Base-by-base conservation (phyloP, 2,329 filamentous ascomycete species). In the Pseudocercospora musae region DNA sequence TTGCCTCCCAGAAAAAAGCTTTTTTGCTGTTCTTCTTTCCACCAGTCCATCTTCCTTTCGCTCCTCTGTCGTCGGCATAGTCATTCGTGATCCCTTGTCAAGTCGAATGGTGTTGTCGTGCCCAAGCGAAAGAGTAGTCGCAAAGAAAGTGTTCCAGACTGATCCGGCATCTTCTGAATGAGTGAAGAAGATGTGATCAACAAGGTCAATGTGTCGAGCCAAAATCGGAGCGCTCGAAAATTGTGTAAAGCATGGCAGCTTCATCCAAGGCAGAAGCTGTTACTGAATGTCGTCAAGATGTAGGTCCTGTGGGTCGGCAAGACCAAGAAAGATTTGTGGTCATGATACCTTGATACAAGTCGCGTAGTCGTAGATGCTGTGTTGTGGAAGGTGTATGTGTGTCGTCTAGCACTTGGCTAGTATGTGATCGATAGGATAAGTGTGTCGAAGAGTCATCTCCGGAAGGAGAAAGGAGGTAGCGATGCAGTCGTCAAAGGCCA, bases 171-270 rank as follows among this genome's bases (percentile, higher is more conserved):
- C 68, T 68, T 65, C 66, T 70, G 64, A 70, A 59, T 9, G 70
- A 71, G 65, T 70, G 69, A 71, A 69, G 68, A 66, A 69, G 67
- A 66, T 66, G 68, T 72, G 67, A 72, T 70, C 71, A 73, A 73
- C 71, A 57, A 50, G 56, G 63, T 71, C 64, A 46, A 18, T 40
- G 15, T 40, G 20, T 25, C 59, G 66, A 66, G 66, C 63, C 62
- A 18, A 20, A n/a, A 42, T 11, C 2, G 62, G 57, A 57, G 64
- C 64, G 58, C 64, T 59, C 66, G 49, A 42, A 48, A 54, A 27
- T 7, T 9, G 60, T 49, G 10, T 57, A 23, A 13, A 57, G 55
- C 7, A 29, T 58, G 57, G 42, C 54, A 64, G 33, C 60, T 65
- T 62, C 49, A 48, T 69, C 63, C 10, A 62, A 18, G 63, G 53